phyloP scores from a whole-genome alignment of 2,329 filamentous ascomycete species.

The Colletotrichum sp. region DNA sequence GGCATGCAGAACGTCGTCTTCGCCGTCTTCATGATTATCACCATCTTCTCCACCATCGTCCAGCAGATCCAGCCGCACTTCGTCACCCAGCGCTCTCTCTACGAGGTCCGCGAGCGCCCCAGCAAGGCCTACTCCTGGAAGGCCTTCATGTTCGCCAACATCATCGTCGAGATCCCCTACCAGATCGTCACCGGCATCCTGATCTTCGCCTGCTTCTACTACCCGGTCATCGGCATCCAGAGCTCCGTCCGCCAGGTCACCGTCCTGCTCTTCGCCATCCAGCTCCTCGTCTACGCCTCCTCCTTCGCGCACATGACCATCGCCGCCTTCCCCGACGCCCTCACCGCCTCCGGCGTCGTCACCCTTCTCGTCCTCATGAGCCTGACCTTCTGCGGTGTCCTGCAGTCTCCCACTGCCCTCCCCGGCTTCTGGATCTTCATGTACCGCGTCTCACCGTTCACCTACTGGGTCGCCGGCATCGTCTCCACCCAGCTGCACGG shows the following conservation, averaged over 20 bases:
- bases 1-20: constrained; percentile 81
- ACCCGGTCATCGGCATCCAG: constrained; percentile 59
- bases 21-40: constrained; percentile 76
- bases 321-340: constrained; percentile 70
- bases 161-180: constrained; percentile 76
- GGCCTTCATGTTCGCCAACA: constrained; percentile 74
- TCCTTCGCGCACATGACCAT: constrained; percentile 79
- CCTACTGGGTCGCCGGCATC: constrained; percentile 72
- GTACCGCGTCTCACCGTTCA: constrained; percentile 72
- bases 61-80: constrained; percentile 81
- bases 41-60: constrained; percentile 74
- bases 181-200: constrained; percentile 69
- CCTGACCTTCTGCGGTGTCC: constrained; percentile 68
- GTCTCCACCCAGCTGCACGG: constrained; percentile 68
- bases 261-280: constrained; percentile 67
- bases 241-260: constrained; percentile 63
- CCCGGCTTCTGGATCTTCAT: constrained; percentile 82
- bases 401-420: constrained; percentile 62
- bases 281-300: constrained; percentile 74
- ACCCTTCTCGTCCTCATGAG: constrained; percentile 64
- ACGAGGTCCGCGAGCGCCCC: constrained; percentile 79
- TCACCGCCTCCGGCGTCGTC: constrained; percentile 69
- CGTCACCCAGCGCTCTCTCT: constrained; percentile 74
- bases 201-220: constrained; percentile 72
- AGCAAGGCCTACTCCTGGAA: constrained; percentile 79